phyloP scores from a whole-genome alignment of 164 flowering plant species.

The Kingdonia uniflora region DNA sequence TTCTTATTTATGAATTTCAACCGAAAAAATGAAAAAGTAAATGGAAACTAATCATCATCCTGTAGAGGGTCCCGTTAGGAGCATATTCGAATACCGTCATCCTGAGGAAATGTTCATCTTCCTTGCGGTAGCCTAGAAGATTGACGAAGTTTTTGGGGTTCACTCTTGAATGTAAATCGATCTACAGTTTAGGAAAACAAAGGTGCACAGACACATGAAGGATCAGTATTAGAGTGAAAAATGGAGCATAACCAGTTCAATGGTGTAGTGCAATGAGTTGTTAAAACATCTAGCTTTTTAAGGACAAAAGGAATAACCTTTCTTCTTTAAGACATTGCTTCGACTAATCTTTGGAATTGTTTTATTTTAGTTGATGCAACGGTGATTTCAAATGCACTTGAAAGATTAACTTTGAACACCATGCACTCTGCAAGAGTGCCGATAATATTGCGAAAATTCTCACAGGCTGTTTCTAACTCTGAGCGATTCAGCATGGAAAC shows the following conservation, averaged over 20 bases:
- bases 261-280: too few species aligned
- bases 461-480: constrained; percentile 91
- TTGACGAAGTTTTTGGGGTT: constrained; percentile 96
- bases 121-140: constrained; percentile 87
- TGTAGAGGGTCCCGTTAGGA: constrained; percentile 71
- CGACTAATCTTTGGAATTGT: constrained; percentile 64
- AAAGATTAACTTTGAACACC: constrained; percentile 81
- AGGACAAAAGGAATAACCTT: too few species aligned
- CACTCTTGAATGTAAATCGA: constrained; percentile 64
- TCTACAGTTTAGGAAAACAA: constrained; percentile 26
- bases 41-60: too few species aligned
- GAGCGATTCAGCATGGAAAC: constrained; percentile 77
- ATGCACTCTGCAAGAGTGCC: constrained; percentile 28
- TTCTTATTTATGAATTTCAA: too few species aligned
- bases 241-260: too few species aligned
- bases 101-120: constrained; percentile 69
- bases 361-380: constrained; percentile 48
- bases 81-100: constrained; percentile 98
- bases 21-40: too few species aligned
- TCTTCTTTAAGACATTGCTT: constrained; percentile 49
- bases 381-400: constrained; percentile 93
- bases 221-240: too few species aligned
- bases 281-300: too few species aligned
- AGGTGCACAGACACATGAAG: not conserved
- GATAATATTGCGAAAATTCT: constrained; percentile 92